These are phyloP conservation scores for Tetrahymena malaccensis DNA, from an alignment of 73 alveolate species.

Conservation along the genomic window DNA sequence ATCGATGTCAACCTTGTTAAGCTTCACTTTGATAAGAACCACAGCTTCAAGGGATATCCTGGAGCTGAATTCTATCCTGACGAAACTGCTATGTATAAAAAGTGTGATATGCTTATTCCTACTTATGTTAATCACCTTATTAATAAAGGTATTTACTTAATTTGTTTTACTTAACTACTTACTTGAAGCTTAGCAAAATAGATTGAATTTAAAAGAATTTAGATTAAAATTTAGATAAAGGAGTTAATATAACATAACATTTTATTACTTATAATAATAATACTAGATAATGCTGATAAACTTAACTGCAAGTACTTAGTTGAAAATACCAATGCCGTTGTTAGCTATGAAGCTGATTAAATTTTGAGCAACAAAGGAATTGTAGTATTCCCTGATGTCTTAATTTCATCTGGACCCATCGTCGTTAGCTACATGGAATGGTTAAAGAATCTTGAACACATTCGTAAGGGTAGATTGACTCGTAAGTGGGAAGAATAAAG, in stretches of 20 bases:
- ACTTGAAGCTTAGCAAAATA: neutral
- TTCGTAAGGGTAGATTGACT: slow-evolving; percentile 68
- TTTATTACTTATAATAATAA: neutral
- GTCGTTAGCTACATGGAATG: slow-evolving; percentile 83
- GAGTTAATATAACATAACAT: neutral
- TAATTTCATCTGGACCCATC: slow-evolving; percentile 80
- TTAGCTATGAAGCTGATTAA: slow-evolving; percentile 61
- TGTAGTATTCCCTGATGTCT: slow-evolving; percentile 69
- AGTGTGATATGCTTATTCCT: slow-evolving; percentile 65
- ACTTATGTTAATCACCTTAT: slow-evolving; percentile 55
- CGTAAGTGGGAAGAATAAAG: slow-evolving; percentile 65
- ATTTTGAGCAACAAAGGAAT: slow-evolving; percentile 52
- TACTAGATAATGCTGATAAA: slow-evolving; percentile 49
- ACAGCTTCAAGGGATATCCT: slow-evolving; percentile 53
- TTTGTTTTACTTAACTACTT: neutral
- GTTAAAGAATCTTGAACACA: slow-evolving; percentile 75
- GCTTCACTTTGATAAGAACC: slow-evolving; percentile 38
- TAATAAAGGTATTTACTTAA: neutral
- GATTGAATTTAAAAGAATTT: neutral
- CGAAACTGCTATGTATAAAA: slow-evolving; percentile 46
- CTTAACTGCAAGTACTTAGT: slow-evolving; percentile 57
- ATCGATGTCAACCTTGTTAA: slow-evolving; percentile 55
- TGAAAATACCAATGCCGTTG: slow-evolving; percentile 78
- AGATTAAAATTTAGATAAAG: neutral
- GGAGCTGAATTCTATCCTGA: slow-evolving; percentile 33